Evolutionary conservation across 495 filamentous ascomycete genomes (phyloP).

Genomic region (Aspergillus cavernicola): DNA sequence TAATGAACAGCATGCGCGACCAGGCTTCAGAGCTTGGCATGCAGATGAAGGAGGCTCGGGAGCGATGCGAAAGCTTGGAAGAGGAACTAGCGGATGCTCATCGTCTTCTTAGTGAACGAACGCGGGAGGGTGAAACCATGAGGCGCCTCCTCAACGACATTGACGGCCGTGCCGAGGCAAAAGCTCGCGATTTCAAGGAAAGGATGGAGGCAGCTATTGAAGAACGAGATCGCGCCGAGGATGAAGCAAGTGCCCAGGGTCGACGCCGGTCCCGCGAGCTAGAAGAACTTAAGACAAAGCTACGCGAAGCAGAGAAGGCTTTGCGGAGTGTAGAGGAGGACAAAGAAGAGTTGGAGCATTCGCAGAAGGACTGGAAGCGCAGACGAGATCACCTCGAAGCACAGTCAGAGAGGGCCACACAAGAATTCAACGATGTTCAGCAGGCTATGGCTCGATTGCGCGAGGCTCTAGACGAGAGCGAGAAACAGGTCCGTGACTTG

Average conservation of each 20-base stretch:
- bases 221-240: constrained; percentile 88
- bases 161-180: constrained; percentile 73
- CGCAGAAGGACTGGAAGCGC: constrained; percentile 68
- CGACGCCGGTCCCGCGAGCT: constrained; percentile 75
- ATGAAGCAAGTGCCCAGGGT: constrained; percentile 75
- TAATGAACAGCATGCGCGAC: constrained; percentile 89
- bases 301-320: constrained; percentile 76
- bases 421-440: constrained; percentile 71
- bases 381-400: constrained; percentile 72
- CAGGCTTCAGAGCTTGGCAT: constrained; percentile 83
- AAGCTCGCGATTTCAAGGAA: constrained; percentile 83
- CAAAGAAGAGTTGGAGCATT: constrained; percentile 63
- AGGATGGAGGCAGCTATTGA: constrained; percentile 84
- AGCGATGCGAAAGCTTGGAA: constrained; percentile 80
- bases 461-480: constrained; percentile 78
- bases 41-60: constrained; percentile 87
- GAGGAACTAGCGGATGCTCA: constrained; percentile 90
- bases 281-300: constrained; percentile 75
- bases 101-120: constrained; percentile 81
- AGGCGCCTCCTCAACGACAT: constrained; percentile 81
- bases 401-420: constrained; percentile 58
- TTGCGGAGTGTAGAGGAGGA: constrained; percentile 66
- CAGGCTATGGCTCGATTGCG: constrained; percentile 74
- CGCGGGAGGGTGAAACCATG: constrained; percentile 96
- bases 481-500: constrained; percentile 73